These are phyloP conservation scores for Micromonas commoda DNA, from an alignment of 139 green algal genomes.

Conservation along the genomic window DNA sequence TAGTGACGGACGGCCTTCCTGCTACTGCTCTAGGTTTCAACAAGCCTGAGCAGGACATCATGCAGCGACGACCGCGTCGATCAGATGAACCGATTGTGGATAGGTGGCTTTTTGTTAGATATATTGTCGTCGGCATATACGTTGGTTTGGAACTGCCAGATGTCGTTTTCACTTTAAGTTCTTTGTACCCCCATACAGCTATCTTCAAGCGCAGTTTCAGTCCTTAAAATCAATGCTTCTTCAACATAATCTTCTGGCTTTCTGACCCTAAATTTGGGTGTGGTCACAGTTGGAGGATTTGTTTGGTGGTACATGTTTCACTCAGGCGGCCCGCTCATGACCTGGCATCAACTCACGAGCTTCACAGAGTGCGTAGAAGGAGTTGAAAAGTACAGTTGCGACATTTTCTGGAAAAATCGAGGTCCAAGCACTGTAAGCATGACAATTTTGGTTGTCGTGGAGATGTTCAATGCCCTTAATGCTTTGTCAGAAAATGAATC, in stretches of 20 bases:
- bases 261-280: too few relatives aligned
- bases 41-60: constrained; percentile 48
- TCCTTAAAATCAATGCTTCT: too few relatives aligned
- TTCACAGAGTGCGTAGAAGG: constrained; percentile 46
- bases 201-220: too few relatives aligned
- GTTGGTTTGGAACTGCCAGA: too few relatives aligned
- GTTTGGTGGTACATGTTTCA: constrained; percentile 48
- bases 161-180: too few relatives aligned
- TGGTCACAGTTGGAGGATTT: constrained; percentile 42
- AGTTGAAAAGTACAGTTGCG: constrained; percentile 49
- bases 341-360: constrained; percentile 54
- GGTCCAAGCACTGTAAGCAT: constrained; percentile 77
- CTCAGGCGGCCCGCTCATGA: constrained; percentile 52
- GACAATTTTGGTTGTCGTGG: constrained; percentile 52
- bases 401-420: constrained; percentile 55
- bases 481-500: constrained; percentile 43
- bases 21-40: constrained; percentile 52
- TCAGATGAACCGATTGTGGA: constrained; percentile 75
- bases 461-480: constrained; percentile 57
- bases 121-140: constrained; percentile 43
- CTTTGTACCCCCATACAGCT: too few relatives aligned
- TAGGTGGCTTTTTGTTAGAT: constrained; percentile 80
- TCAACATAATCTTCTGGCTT: too few relatives aligned
- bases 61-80: constrained; percentile 35
- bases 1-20: constrained; percentile 50